Base-by-base conservation (phyloP, 345 rosid species). In the Erucastrum elatum region DNA sequence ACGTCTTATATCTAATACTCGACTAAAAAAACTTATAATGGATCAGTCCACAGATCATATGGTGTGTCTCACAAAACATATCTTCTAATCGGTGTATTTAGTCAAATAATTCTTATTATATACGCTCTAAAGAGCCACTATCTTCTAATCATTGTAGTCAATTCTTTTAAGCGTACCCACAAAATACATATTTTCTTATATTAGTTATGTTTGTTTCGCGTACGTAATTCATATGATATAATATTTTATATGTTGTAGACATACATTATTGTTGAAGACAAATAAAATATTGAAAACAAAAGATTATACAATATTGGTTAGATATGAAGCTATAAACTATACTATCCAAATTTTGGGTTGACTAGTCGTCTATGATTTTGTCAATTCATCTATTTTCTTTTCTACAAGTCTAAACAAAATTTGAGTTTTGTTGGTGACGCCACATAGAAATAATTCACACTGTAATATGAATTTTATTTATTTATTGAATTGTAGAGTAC, bases 11-110 rank as follows among this genome's bases (percentile, higher is more conserved):
- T 53, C 8, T 53, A 16, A 53, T 61, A 27, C 65, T 61, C 11
- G 34, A 5, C 65, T 49, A 5, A 12, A 27, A 27, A 61, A 29
- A 61, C 16, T 27, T 11, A 62, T 75, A 53, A 16, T 53, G 26
- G 72, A 76, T 76, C 60, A 41, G 68, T 31, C 79, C 68, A 68
- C 35, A 76, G 12, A 69, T 62, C 74, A 76, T 77, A 77, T 77
- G 80, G 70, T 77, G n/a, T 77, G 75, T 63, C 70, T 70, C 70
- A 69, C 58, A 63, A 62, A 70, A 77, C 56, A 35, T 77, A 63
- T 70, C 51, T 69, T 76, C 35, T 39, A 61, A 69, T 55, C 35
- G 49, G 27, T 46, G 41, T 33, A 49, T 62, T 16, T 12, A 51
- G 64, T 77, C 75, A 70, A 77, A 68, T 9, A 46, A 77, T 34